Evolutionary conservation across 1,284 basidiomycete genomes (phyloP).

Genomic region (Microbotryum intermedium): DNA sequence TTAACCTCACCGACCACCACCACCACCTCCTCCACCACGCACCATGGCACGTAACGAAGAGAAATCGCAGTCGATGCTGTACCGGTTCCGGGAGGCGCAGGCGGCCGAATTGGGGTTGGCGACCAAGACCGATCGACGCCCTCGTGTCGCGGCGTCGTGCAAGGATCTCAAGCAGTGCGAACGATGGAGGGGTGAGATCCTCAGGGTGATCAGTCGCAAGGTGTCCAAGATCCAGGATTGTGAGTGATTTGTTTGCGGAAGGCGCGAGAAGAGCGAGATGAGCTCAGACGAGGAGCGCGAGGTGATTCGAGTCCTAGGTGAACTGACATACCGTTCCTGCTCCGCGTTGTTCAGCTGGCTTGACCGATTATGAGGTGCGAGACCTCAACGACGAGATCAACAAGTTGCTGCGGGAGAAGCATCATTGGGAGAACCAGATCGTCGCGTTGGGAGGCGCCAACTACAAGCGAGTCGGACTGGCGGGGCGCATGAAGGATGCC

Average conservation of each 20-base stretch:
- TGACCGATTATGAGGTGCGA: conserved; percentile 92
- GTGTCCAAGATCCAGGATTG: conserved; percentile 97
- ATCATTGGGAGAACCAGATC: conserved; percentile 97
- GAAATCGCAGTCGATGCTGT: conserved; percentile 93
- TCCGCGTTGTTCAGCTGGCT: conserved; percentile 52
- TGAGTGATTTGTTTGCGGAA: conserved; percentile 43
- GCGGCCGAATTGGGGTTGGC: conserved; percentile 87
- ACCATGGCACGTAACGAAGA: conserved; percentile 85
- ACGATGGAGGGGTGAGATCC: conserved; percentile 87
- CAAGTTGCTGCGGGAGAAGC: conserved; percentile 85
- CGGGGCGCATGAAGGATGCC: conserved; percentile 78
- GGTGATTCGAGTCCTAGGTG: background rate
- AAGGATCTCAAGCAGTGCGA: conserved; percentile 89
- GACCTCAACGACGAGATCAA: conserved; percentile 99
- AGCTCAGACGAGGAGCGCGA: background rate
- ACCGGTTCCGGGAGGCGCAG: conserved; percentile 95
- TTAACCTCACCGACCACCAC: too few species aligned
- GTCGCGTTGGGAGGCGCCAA: conserved; percentile 91
- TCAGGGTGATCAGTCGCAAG: conserved; percentile 89
- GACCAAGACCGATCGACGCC: conserved; percentile 67
- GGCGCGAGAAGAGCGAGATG: background rate
- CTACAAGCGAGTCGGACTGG: conserved; percentile 62
- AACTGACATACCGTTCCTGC: too few species aligned
- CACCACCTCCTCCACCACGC: background rate
- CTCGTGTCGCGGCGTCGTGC: conserved; percentile 80